phyloP scores from a whole-genome alignment of 805 yeast species.

The Saturnispora diversa region DNA sequence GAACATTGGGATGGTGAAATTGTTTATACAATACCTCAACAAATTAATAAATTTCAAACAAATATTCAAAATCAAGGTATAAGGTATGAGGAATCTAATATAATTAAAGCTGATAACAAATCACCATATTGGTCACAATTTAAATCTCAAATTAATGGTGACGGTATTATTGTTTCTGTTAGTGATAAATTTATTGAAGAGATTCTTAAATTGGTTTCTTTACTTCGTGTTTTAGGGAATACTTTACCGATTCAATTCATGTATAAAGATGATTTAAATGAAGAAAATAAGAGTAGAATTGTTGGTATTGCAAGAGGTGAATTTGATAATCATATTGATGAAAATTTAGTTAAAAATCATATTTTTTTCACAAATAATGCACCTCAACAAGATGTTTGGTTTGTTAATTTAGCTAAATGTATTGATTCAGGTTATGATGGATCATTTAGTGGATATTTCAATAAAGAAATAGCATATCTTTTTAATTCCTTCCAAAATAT shows the following conservation, averaged over 20 bases:
- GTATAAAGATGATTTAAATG: constrained; percentile 35
- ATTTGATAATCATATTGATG: constrained; percentile 8
- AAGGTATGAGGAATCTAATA: background rate
- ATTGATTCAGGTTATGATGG: constrained; percentile 15
- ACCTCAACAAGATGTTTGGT: constrained; percentile 26
- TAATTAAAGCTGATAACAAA: background rate
- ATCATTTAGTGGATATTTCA: constrained; percentile 22
- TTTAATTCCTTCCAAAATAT: constrained; percentile 50
- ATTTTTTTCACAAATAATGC: constrained; percentile 18
- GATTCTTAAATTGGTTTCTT: constrained; percentile 36
- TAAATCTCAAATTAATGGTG: constrained; percentile 29
- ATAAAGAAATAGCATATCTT: constrained; percentile 47
- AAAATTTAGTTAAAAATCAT: background rate
- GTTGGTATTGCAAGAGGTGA: constrained; percentile 28
- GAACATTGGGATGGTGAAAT: constrained; percentile 31
- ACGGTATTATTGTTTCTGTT: constrained; percentile 47
- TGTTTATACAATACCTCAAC: constrained; percentile 6
- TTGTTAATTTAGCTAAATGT: constrained; percentile 23
- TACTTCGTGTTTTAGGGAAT: constrained; percentile 42
- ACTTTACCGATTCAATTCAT: constrained; percentile 39
- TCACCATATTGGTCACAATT: constrained; percentile 19
- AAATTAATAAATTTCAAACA: constrained; percentile 26
- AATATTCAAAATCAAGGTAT: constrained; percentile 20
- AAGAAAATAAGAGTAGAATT: constrained; percentile 27
- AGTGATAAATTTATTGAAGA: constrained; percentile 38